phyloP scores from a whole-genome alignment of 2,329 filamentous ascomycete genomes.

The Pleochaeta shiraiana region DNA sequence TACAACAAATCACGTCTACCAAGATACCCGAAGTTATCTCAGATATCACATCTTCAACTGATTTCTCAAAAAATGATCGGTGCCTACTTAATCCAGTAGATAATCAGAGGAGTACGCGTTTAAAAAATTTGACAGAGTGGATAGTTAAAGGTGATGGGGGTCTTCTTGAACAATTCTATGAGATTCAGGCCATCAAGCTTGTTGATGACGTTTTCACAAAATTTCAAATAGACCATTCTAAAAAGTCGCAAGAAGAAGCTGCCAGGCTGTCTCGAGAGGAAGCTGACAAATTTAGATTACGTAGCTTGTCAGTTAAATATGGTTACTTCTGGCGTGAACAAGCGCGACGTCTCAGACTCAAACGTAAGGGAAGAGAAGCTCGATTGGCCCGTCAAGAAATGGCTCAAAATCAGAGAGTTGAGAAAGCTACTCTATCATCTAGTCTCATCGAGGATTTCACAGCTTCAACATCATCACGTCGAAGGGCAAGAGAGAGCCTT shows the following conservation, averaged over 20 bases:
- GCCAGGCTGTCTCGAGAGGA: slow-evolving; percentile 10
- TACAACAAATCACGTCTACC: no score
- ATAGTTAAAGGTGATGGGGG: slow-evolving; percentile 14
- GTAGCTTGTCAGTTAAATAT: slow-evolving; percentile 16
- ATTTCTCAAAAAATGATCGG: no score
- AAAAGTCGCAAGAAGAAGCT: slow-evolving; percentile 8
- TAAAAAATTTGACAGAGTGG: slow-evolving; percentile 13
- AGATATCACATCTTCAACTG: no score
- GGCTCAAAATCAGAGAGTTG: slow-evolving; percentile 14
- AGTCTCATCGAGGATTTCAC: slow-evolving; percentile 17
- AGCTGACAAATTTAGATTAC: slow-evolving; percentile 14
- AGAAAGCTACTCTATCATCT: slow-evolving; percentile 11
- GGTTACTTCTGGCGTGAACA: slow-evolving; percentile 14
- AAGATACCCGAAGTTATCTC: no score
- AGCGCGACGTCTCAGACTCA: slow-evolving; percentile 12
- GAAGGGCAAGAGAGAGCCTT: slow-evolving; percentile 11
- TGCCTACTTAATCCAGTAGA: no score
- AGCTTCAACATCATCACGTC: slow-evolving; percentile 10
- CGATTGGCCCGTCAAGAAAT: slow-evolving; percentile 14
- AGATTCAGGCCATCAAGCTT: slow-evolving; percentile 11
- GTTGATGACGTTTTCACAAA: slow-evolving; percentile 8
- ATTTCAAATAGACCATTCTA: slow-evolving; percentile 11
- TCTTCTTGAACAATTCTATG: slow-evolving; percentile 17
- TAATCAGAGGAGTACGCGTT: slow-evolving; percentile 4
- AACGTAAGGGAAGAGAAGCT: slow-evolving; percentile 15